These are phyloP conservation scores for Rhododendron williamsianum DNA, from an alignment of 148 eudicot genomes.

Conservation along the genomic window DNA sequence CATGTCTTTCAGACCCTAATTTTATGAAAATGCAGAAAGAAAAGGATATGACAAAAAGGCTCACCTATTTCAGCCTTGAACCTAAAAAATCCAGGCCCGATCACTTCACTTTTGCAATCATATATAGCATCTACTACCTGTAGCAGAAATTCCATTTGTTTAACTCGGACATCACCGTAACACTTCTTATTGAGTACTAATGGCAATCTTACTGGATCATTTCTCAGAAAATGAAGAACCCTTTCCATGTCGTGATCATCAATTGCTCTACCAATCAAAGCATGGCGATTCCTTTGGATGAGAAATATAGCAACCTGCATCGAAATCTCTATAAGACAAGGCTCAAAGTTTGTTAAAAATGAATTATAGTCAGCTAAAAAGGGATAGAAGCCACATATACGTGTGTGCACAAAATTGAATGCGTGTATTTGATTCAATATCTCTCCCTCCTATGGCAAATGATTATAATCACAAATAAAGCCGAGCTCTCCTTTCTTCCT, in stretches of 20 bases:
- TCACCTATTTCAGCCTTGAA: constrained; percentile 98
- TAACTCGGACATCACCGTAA: background rate
- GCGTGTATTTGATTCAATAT: background rate
- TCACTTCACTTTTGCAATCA: constrained; percentile 99
- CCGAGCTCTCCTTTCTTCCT: background rate
- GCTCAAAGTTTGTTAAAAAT: background rate
- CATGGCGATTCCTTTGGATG: constrained; percentile 97
- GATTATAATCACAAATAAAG: background rate
- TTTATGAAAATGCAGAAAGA: background rate
- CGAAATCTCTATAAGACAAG: constrained; percentile 3
- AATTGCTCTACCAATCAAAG: constrained; percentile 96
- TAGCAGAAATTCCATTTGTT: constrained; percentile 3
- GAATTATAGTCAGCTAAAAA: background rate
- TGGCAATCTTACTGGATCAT: constrained; percentile 67
- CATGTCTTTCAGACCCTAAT: background rate
- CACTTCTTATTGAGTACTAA: background rate
- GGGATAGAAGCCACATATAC: background rate
- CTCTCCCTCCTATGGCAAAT: background rate
- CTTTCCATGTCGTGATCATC: constrained; percentile 85
- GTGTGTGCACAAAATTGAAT: background rate
- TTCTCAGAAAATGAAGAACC: constrained; percentile 74
- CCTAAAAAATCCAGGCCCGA: constrained; percentile 96
- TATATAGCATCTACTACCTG: constrained; percentile 93
- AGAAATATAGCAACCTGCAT: constrained; percentile 94
- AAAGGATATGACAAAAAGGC: background rate